These are phyloP conservation scores for Helichrysum umbraculigerum DNA, from an alignment of 129 eudicot species.

Conservation along the genomic window DNA sequence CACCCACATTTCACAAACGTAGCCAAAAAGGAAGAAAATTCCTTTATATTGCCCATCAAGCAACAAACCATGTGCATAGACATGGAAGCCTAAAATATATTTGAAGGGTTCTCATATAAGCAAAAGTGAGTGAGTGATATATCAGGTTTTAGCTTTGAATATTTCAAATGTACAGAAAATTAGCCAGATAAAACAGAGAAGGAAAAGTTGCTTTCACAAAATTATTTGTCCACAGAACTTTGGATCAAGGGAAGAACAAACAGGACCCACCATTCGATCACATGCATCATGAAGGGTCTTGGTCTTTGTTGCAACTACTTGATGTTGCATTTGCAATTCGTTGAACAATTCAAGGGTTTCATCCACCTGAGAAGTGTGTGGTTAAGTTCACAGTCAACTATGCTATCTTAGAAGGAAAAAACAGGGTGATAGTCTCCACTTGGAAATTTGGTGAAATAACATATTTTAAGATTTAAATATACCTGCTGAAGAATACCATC, in stretches of 20 bases:
- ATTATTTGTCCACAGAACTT: background rate
- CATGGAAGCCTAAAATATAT: conserved; percentile 18
- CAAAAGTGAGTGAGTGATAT: background rate
- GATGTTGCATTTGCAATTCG: conserved; percentile 94
- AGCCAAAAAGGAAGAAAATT: too few species aligned
- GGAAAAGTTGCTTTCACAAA: background rate
- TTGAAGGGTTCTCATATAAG: background rate
- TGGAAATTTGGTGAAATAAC: conserved; percentile 5
- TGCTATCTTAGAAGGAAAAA: conserved; percentile 3
- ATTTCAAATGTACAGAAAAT: background rate
- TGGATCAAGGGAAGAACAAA: conserved; percentile 17
- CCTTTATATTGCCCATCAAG: too few species aligned
- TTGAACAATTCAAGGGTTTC: conserved; percentile 93
- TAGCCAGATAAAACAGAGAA: background rate
- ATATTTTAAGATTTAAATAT: background rate
- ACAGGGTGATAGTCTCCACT: background rate
- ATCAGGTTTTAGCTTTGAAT: background rate
- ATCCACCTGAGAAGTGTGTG: conserved; percentile 67
- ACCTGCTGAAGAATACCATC: conserved; percentile 87
- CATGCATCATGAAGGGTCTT: conserved; percentile 99
- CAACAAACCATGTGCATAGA: conserved; percentile 1
- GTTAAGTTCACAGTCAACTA: conserved; percentile 23
- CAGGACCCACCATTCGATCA: conserved; percentile 71
- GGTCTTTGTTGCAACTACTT: conserved; percentile 93
- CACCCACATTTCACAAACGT: too few species aligned